phyloP scores from a whole-genome alignment of 768 basidiomycete genomes.

The Lactarius deliciosus region DNA sequence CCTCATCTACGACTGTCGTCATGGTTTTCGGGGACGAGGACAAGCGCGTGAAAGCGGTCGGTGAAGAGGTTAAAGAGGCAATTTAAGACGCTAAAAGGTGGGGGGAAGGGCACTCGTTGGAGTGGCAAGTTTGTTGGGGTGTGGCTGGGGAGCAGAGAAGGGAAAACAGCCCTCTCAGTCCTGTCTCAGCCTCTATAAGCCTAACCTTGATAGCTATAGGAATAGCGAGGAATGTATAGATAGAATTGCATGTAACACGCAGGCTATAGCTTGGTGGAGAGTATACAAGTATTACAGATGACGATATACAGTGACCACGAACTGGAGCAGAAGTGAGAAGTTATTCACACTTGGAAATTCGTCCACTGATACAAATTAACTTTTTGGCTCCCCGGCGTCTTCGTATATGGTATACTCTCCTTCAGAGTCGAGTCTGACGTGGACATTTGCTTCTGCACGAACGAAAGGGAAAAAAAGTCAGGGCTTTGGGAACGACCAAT shows the following conservation, averaged over 20 bases:
- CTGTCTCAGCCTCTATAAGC: constrained; percentile 4
- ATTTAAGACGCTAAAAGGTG: constrained; percentile 63
- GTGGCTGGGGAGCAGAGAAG: constrained; percentile 55
- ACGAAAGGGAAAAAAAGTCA: background rate
- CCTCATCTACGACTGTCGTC: constrained; percentile 51
- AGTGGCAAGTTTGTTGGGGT: constrained; percentile 71
- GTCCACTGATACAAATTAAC: constrained; percentile 1
- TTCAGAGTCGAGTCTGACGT: constrained; percentile 27
- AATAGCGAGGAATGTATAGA: background rate
- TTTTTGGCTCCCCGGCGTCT: constrained; percentile 17
- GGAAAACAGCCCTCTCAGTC: constrained; percentile 34
- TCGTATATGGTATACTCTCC: constrained; percentile 27
- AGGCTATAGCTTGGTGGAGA: background rate
- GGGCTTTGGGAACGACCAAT: background rate
- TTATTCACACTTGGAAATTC: background rate
- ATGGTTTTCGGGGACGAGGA: constrained; percentile 63
- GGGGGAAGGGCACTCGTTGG: constrained; percentile 74
- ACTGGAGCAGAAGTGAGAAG: background rate
- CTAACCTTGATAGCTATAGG: background rate
- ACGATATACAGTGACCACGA: constrained; percentile 17
- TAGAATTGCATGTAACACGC: constrained; percentile 14
- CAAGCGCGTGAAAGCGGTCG: constrained; percentile 54
- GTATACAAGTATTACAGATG: constrained; percentile 18
- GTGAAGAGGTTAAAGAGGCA: constrained; percentile 55
- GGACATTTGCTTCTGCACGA: constrained; percentile 20